A percentile compares a stretch with the other conserved stretches of the same genome.
Evolutionary conservation across 139 green algal species (phyloP).

Genomic region (Eudorina sp.): DNA sequence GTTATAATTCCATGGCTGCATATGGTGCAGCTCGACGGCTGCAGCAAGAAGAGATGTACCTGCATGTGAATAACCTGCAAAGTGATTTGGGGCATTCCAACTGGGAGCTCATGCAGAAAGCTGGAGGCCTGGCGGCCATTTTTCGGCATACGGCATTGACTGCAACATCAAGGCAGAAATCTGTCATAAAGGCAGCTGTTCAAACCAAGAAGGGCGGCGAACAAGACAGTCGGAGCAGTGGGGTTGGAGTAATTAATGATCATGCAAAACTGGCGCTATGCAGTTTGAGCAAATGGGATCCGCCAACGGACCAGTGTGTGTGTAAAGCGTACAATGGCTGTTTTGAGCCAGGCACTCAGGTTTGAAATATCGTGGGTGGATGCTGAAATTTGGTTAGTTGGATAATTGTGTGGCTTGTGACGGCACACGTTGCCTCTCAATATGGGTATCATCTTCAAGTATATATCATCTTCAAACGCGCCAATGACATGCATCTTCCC

Average conservation of each 20-base stretch:
- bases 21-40: conserved; percentile 3
- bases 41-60: background rate
- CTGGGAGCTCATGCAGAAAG: background rate
- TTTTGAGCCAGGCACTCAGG: background rate
- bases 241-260: too few relatives aligned
- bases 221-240: background rate
- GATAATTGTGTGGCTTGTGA: too few relatives aligned
- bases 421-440: too few relatives aligned
- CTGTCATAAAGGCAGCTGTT: too few relatives aligned
- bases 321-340: background rate
- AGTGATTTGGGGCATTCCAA: background rate
- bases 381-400: too few relatives aligned
- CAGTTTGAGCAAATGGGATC: conserved; percentile 9
- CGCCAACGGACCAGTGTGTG: background rate
- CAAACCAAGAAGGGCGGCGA: background rate
- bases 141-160: too few relatives aligned
- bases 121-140: background rate
- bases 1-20: background rate
- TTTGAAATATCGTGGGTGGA: too few relatives aligned
- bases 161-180: too few relatives aligned
- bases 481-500: too few relatives aligned
- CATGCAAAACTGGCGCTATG: conserved; percentile 6
- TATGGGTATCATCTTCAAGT: too few relatives aligned
- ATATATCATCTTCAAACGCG: too few relatives aligned
- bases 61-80: background rate